These are phyloP conservation scores for Austroboletus eburneus DNA, from an alignment of 768 basidiomycete genomes.

Conservation along the genomic window DNA sequence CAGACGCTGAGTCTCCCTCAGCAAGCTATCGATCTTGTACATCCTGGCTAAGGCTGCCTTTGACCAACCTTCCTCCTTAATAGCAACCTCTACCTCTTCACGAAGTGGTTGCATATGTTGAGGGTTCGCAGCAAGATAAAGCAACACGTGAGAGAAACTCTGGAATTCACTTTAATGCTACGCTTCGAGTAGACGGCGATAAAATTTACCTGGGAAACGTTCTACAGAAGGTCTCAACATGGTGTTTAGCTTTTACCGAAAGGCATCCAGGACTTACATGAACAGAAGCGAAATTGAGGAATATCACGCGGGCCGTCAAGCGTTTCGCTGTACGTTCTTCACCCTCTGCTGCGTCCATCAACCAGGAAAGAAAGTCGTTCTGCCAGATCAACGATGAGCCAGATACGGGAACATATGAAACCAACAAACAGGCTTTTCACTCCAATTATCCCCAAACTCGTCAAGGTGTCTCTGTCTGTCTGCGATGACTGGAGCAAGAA, in stretches of 20 bases:
- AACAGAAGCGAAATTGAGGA: not conserved
- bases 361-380: not conserved
- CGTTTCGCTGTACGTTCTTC: not conserved
- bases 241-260: not conserved
- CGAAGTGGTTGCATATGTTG: slow-evolving; percentile 33
- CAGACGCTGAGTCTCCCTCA: slow-evolving; percentile 34
- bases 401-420: not conserved
- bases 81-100: slow-evolving; percentile 32
- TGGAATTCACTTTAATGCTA: slow-evolving; percentile 1
- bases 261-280: not conserved
- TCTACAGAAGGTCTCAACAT: not conserved
- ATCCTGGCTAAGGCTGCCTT: slow-evolving; percentile 26
- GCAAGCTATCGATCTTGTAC: slow-evolving; percentile 37
- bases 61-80: slow-evolving; percentile 27
- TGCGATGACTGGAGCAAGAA: not conserved
- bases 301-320: not conserved
- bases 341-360: not conserved
- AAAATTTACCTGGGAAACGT: not conserved
- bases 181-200: not conserved
- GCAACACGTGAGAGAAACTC: slow-evolving; percentile 33
- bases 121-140: slow-evolving; percentile 34
- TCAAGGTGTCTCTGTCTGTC: not conserved
- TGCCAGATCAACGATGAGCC: not conserved
- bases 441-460: not conserved
- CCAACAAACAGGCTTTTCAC: not conserved